These are phyloP conservation scores for Glebionis coronaria DNA, from an alignment of 129 eudicot species.

Conservation along the genomic window DNA sequence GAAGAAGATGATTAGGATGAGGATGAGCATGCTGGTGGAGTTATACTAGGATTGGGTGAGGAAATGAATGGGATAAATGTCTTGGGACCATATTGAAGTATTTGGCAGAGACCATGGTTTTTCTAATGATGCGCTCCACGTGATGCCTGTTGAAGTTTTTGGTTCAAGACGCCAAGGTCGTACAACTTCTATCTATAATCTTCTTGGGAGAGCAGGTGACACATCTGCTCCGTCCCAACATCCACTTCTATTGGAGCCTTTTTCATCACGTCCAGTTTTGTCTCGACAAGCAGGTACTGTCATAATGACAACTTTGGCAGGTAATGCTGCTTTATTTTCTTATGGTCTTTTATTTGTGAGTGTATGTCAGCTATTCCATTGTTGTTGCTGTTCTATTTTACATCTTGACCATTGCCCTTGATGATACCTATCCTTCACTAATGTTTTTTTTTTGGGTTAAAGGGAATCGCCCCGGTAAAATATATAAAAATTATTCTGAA, in stretches of 20 bases:
- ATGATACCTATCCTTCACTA: neutral
- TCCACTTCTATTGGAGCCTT: conserved; percentile 82
- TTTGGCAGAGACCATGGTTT: conserved; percentile 83
- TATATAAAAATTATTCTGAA: too few relatives aligned
- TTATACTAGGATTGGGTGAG: conserved; percentile 72
- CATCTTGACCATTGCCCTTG: too few relatives aligned
- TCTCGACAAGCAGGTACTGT: conserved; percentile 65
- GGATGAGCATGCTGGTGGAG: conserved; percentile 92
- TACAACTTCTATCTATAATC: conserved; percentile 87
- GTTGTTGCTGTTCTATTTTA: too few relatives aligned
- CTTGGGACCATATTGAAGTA: conserved; percentile 86
- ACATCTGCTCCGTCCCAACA: conserved; percentile 64
- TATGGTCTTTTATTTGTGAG: too few relatives aligned
- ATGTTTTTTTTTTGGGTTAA: too few relatives aligned
- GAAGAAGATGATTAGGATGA: conserved; percentile 68
- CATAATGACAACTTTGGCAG: neutral
- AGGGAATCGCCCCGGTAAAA: too few relatives aligned
- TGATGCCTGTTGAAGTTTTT: conserved; percentile 98
- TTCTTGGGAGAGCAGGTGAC: conserved; percentile 81
- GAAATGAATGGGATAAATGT: conserved; percentile 94
- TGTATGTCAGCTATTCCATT: neutral
- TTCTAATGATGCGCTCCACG: conserved; percentile 70
- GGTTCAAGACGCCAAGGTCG: conserved; percentile 97
- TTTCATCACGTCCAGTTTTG: conserved; percentile 51
- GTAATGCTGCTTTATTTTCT: too few relatives aligned